Percentiles rank a stretch among this genome's conserved stretches.
These are phyloP conservation scores for Lipomyces sp. DNA, from an alignment of 805 yeast species.

Conservation along the genomic window DNA sequence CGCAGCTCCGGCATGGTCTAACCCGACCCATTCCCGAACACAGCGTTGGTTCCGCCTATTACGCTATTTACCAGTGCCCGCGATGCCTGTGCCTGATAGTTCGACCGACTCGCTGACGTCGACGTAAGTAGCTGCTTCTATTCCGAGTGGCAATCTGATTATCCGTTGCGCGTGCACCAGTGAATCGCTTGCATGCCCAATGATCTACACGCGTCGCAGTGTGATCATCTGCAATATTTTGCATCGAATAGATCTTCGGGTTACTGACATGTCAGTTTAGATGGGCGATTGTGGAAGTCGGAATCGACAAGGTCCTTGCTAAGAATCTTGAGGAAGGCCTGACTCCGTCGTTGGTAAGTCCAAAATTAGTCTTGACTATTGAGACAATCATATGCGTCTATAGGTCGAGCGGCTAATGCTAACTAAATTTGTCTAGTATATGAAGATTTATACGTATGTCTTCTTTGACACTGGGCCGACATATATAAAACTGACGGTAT, in stretches of 20 bases:
- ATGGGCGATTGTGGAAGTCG: constrained; percentile 50
- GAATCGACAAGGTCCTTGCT: constrained; percentile 49
- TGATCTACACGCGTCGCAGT: neutral
- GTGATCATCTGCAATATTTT: neutral
- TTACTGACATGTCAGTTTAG: constrained; percentile 31
- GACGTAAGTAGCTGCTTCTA: constrained; percentile 18
- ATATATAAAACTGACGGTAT: neutral
- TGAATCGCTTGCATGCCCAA: neutral
- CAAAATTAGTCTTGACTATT: neutral
- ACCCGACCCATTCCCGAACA: neutral
- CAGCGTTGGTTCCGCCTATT: neutral
- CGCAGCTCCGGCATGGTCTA: neutral
- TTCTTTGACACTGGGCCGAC: neutral
- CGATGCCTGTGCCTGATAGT: constrained; percentile 10
- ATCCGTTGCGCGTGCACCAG: neutral
- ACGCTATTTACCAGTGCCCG: neutral
- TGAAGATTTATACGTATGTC: constrained; percentile 45
- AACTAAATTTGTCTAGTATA: constrained; percentile 35
- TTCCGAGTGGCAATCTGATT: neutral
- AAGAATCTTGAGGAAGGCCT: constrained; percentile 47
- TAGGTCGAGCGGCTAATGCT: neutral
- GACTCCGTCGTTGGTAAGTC: constrained; percentile 44
- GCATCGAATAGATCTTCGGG: neutral
- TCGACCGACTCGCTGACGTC: constrained; percentile 15
- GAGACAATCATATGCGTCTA: neutral